Evolutionary conservation across 352 stramenopile species (phyloP).

Genomic region (Globisporangium sylvaticum): DNA sequence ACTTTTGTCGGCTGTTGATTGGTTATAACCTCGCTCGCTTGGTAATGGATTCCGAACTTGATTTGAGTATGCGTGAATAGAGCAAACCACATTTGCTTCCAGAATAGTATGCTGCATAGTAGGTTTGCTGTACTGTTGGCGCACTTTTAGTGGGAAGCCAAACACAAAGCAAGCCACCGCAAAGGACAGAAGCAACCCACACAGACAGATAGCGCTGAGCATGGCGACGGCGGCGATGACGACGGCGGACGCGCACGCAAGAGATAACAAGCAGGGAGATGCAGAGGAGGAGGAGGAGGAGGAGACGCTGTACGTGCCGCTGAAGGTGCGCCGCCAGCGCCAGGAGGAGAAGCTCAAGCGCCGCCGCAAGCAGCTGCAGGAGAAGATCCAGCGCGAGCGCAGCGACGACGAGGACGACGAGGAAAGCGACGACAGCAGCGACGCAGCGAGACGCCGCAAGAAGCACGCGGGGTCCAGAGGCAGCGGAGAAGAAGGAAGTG

Average conservation of each 20-base stretch:
- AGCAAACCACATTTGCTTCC: background rate
- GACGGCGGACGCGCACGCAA: constrained; percentile 4
- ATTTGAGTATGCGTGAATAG: no score
- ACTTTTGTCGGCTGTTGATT: no score
- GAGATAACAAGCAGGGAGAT: constrained; percentile 2
- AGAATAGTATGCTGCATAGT: no score
- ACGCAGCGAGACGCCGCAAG: constrained; percentile 7
- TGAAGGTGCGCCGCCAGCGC: constrained; percentile 67
- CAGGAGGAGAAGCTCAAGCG: constrained; percentile 63
- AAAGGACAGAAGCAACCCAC: background rate
- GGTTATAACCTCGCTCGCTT: no score
- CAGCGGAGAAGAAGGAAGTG: constrained; percentile 6
- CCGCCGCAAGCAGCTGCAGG: constrained; percentile 45
- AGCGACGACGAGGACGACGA: constrained; percentile 26
- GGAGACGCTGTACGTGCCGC: constrained; percentile 70
- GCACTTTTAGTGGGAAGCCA: no score
- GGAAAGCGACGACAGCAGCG: constrained; percentile 1
- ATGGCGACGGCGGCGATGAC: constrained; percentile 1
- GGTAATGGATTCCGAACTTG: no score
- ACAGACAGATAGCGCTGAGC: background rate
- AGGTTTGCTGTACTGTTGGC: no score
- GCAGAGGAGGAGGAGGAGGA: constrained; percentile 17
- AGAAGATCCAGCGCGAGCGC: constrained; percentile 45
- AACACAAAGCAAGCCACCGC: background rate
- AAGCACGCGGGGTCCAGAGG: background rate